Percentiles rank a stretch among this genome's conserved stretches.
Conservation (phyloP, 305 asterid species). For the Rubia balearica region DNA sequence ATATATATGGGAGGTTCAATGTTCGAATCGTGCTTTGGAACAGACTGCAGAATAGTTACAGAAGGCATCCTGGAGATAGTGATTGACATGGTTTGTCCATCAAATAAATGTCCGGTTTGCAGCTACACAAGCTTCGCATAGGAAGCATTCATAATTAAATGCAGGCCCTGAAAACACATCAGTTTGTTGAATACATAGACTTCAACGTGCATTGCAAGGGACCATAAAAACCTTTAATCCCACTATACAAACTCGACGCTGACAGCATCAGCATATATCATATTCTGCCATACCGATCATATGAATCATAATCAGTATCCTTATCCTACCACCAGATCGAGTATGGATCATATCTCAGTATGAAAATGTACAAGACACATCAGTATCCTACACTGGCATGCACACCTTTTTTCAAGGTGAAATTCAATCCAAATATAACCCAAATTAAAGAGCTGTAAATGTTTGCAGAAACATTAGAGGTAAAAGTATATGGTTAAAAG, state of each 20-base stretch:
- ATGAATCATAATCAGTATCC: no score
- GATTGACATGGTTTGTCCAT: slow-evolving; percentile 6
- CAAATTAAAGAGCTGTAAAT: neutral
- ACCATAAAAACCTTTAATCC: neutral
- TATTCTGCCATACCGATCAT: no score
- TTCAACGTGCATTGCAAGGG: slow-evolving; percentile 20
- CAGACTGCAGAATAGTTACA: no score
- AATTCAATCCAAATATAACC: no score
- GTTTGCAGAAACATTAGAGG: neutral
- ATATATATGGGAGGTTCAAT: no score
- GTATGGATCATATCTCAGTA: no score
- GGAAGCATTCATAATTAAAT: slow-evolving; percentile 13
- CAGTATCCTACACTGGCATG: neutral
- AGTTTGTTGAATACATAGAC: neutral
- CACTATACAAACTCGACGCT: no score
- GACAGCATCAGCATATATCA: no score
- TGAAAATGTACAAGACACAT: neutral
- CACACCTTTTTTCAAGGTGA: neutral
- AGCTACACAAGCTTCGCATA: slow-evolving; percentile 11
- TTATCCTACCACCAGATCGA: no score
- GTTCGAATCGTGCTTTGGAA: no score
- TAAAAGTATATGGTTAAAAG: slow-evolving; percentile 13
- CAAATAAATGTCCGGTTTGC: slow-evolving; percentile 6
- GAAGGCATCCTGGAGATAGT: neutral
- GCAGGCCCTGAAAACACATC: neutral